Percentiles rank a stretch among this genome's conserved stretches.
These are phyloP conservation scores for Byssochlamys sp. DNA, from an alignment of 2,329 filamentous ascomycete species.

Conservation along the genomic window DNA sequence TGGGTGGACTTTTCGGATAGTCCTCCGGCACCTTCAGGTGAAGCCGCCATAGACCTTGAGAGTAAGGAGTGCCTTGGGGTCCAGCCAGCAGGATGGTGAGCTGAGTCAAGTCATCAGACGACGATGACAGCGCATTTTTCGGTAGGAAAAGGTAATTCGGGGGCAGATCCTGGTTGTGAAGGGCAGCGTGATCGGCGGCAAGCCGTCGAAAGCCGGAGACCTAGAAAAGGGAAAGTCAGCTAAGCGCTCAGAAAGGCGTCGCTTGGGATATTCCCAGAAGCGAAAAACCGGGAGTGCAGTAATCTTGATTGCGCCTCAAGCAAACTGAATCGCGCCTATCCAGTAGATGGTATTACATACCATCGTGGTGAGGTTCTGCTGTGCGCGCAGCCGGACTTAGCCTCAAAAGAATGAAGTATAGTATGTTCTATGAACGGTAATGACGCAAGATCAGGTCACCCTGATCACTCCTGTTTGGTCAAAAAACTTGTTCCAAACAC, in stretches of 20 bases:
- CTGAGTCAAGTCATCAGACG: conserved; percentile 46
- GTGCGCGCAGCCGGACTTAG: not conserved
- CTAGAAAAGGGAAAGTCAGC: conserved; percentile 10
- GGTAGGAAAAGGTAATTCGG: conserved; percentile 53
- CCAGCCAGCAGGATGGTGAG: conserved; percentile 51
- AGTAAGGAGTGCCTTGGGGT: conserved; percentile 51
- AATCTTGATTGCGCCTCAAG: not conserved
- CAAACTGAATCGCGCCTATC: not conserved
- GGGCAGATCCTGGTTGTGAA: conserved; percentile 47
- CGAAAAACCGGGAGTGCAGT: not conserved
- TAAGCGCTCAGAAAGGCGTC: not conserved
- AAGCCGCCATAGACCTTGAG: conserved; percentile 49
- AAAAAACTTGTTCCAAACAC: not conserved
- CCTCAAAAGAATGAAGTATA: not conserved
- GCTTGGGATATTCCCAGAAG: not conserved
- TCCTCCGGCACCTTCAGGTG: conserved; percentile 50
- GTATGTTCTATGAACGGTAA: not conserved
- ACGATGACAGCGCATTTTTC: conserved; percentile 21
- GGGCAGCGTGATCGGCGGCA: conserved; percentile 49
- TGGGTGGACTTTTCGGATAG: conserved; percentile 43
- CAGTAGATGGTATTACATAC: not conserved
- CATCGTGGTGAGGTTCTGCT: not conserved
- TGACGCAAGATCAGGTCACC: not conserved
- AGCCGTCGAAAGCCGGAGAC: conserved; percentile 45
- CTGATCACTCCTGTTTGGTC: not conserved